A percentile compares a stretch with the other conserved stretches of the same genome.
phyloP scores from a whole-genome alignment of 2,329 filamentous ascomycete genomes.

The Aspergillus pseudoviridinutans region DNA sequence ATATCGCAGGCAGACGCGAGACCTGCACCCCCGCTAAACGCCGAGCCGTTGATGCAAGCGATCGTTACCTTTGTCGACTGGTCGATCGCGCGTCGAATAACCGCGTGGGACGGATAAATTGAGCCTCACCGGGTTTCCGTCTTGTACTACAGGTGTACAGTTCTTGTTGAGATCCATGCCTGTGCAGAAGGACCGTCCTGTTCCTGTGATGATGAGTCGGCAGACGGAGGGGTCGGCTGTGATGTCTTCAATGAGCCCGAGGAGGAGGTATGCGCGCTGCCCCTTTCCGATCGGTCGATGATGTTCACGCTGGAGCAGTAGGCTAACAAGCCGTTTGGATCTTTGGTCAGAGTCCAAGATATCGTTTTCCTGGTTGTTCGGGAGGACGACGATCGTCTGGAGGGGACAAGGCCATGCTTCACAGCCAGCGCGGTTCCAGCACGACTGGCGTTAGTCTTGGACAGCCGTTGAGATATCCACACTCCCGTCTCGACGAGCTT shows the following conservation, averaged over 20 bases:
- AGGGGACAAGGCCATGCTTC: neutral
- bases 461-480: slow-evolving; percentile 61
- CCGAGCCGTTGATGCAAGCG: slow-evolving; percentile 40
- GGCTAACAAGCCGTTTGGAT: slow-evolving; percentile 24
- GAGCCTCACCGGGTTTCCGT: slow-evolving; percentile 3
- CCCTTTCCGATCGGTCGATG: slow-evolving; percentile 36
- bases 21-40: slow-evolving; percentile 44
- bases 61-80: slow-evolving; percentile 40
- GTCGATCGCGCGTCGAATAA: slow-evolving; percentile 40
- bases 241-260: slow-evolving; percentile 6
- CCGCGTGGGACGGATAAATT: slow-evolving; percentile 17
- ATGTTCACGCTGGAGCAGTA: slow-evolving; percentile 28
- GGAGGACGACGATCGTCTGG: neutral
- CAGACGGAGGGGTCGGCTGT: slow-evolving; percentile 23
- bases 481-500: slow-evolving; percentile 64
- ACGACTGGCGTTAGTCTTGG: slow-evolving; percentile 19
- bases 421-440: slow-evolving; percentile 17
- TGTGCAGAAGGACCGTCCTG: slow-evolving; percentile 41
- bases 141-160: slow-evolving; percentile 17
- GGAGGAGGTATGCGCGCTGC: slow-evolving; percentile 36
- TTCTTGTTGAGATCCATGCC: slow-evolving; percentile 36
- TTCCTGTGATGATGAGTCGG: slow-evolving; percentile 36
- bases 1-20: slow-evolving; percentile 42
- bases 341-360: slow-evolving; percentile 15
- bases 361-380: neutral